Base-by-base conservation (phyloP, 352 stramenopile species). In the Globisporangium lucens region DNA sequence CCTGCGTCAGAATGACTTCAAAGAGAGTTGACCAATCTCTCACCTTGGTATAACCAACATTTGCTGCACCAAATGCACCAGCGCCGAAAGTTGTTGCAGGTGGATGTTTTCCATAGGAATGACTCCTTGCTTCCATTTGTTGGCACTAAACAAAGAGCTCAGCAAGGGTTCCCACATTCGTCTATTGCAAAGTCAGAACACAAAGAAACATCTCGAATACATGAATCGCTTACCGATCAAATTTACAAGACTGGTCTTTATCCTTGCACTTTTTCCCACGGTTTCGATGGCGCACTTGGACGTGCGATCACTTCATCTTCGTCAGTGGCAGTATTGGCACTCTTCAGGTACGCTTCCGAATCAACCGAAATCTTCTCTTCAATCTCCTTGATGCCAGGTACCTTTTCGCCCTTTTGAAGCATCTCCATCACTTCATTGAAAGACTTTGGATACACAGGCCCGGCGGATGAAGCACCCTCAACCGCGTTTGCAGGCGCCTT, bases 341-440 rank as follows among this genome's bases (percentile, higher is more conserved):
- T 53, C 10, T 68, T 64, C n/a, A 72, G 15, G 36, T 58, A 70
- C 46, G 33, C 36, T 13, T 68, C 64, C 1, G 83, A 72, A 58
- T 92, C 83, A n/a, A 84, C 75, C 0, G 84, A 92, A 35, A 92
- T 51, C 36, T 87, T 88, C 56, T 92, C 82, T 35, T 92, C 82
- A 35, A 92, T 90, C 27, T 90, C 75, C 22, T 85, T 80, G 66
- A 92, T 90, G 6, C 82, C 84, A 4, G 84, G 82, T n/a, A 92
- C 82, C 10, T 70, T 75, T 61, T 91, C 85, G 13, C 82, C 82
- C 67, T 89, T 89, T 63, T 90, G 83, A 49, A 93, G 73, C 68
- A 90, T 74, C 69, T 87, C 77, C 81, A 90, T 89, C 36, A 93
- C 81, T 8, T 93, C 81, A 9, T 74, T 84, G 63, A 93, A 93